These are phyloP conservation scores for Neotropicomus parvogracilis DNA, from an alignment of 1,284 basidiomycete species.

Conservation along the genomic window DNA sequence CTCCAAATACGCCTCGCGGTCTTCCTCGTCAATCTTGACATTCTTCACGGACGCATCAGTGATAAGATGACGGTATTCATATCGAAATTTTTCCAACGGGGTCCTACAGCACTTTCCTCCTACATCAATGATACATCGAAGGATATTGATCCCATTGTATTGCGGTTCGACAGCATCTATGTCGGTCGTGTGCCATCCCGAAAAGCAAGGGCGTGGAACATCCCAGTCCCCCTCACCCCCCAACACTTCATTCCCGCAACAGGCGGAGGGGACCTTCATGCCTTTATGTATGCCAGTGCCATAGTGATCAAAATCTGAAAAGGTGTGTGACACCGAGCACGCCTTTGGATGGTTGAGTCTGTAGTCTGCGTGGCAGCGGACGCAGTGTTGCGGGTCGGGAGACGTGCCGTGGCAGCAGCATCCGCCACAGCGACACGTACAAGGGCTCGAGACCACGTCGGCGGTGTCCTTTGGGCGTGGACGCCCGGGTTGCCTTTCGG, in stretches of 20 bases:
- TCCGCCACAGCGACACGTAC: not conserved
- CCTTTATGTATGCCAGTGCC: not conserved
- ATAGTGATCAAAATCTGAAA: not conserved
- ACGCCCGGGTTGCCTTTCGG: too few relatives aligned
- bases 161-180: not conserved
- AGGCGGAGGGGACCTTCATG: not conserved
- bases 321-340: slow-evolving; percentile 2
- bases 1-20: too few relatives aligned
- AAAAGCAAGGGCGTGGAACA: slow-evolving; percentile 1
- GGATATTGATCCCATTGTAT: slow-evolving; percentile 10
- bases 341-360: slow-evolving; percentile 6
- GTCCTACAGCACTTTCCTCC: not conserved
- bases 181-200: slow-evolving; percentile 9
- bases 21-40: not conserved
- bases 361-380: slow-evolving; percentile 7
- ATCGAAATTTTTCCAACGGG: not conserved
- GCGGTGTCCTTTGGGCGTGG: too few relatives aligned
- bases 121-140: not conserved
- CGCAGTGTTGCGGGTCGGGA: slow-evolving; percentile 2
- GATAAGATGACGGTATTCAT: too few relatives aligned
- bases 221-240: not conserved
- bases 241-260: not conserved
- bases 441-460: too few relatives aligned
- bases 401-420: not conserved
- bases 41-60: not conserved